Base-by-base conservation (phyloP, 2,329 filamentous ascomycete genomes). In the Cladosporium sp. region DNA sequence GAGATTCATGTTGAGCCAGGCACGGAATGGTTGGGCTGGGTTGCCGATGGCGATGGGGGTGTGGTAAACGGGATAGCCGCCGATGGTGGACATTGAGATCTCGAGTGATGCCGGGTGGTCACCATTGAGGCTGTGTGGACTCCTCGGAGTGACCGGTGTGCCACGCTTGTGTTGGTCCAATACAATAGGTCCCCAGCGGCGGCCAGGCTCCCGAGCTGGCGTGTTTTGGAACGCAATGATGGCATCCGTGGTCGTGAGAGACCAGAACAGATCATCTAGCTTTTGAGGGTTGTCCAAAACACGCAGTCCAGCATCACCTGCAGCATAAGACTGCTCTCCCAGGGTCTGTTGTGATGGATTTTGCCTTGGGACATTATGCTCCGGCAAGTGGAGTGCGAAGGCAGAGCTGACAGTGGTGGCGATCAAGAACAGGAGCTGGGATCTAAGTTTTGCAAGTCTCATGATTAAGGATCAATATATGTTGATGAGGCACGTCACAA, bases 61-160 rank as follows among this genome's bases (percentile, higher is more conserved):
- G 25, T 63, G 60, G 25, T 30, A 63, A n/a, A 63, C 23, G 16
- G 60, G 60, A n/a, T 43, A 63, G 14, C 60, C 60, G 25, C 60
- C 60, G 23, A 63, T 63, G 25, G 60, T 63, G 2, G 60, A 63
- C 60, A 63, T 63, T 18, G 32, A 56, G 18, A 63, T 21, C 11
- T 53, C 28, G 18, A 63, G 60, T 16, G 49, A 23, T 53, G 60
- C 60, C 21, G 60, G 49, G 5, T 43, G 34, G 5, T 48, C 25
- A 3, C 21, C 23, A n/a, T 46, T 21, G 1, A 21, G 25, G n/a
- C 21, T 21, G 13, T 56, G 25, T 18, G 34, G 5, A 3, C 4
- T 5, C n/a, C 34, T 25, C 6, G 5, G 23, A 21, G 16, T 21
- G 8, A n/a, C 10, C 16, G 21, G 2, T 34, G 10, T 25, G 1